Evolutionary conservation across 148 eudicot species (phyloP).

Genomic region (Camellia lanceoleosa): DNA sequence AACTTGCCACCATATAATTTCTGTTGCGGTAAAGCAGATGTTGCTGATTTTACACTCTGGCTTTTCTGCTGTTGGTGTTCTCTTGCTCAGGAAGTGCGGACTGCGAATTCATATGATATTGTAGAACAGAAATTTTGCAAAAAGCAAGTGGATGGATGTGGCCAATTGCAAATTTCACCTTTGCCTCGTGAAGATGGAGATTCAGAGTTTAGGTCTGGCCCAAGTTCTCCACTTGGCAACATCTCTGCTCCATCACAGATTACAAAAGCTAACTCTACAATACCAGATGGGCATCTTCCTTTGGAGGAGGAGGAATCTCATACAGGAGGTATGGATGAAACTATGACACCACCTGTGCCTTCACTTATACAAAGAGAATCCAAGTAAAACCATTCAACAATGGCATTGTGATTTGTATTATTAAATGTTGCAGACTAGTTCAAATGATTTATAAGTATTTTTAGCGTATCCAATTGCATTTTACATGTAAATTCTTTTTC

Average conservation of each 20-base stretch:
- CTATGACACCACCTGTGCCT: slow-evolving; percentile 39
- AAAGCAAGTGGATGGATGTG: slow-evolving; percentile 32
- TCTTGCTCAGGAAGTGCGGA: slow-evolving; percentile 94
- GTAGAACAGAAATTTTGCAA: slow-evolving; percentile 61
- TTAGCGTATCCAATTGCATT: slow-evolving; percentile 4
- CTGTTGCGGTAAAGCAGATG: slow-evolving; percentile 66
- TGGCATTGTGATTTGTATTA: neutral
- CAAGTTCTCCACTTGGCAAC: slow-evolving; percentile 44
- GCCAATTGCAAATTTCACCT: slow-evolving; percentile 31
- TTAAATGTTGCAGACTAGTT: neutral
- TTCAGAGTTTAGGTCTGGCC: slow-evolving; percentile 31
- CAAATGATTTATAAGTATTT: slow-evolving; percentile 2
- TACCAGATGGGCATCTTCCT: slow-evolving; percentile 33
- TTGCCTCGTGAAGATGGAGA: slow-evolving; percentile 43
- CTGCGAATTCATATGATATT: slow-evolving; percentile 71
- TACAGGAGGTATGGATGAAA: slow-evolving; percentile 18
- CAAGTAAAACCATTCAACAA: slow-evolving; percentile 2
- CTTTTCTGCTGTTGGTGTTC: slow-evolving; percentile 96
- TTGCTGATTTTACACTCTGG: slow-evolving; percentile 74
- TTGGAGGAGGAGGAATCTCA: slow-evolving; percentile 30
- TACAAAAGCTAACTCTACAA: slow-evolving; percentile 28
- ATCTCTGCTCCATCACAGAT: slow-evolving; percentile 28
- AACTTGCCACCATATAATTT: slow-evolving; percentile 60
- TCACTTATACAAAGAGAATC: slow-evolving; percentile 30
- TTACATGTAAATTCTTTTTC: neutral